Conservation (phyloP, 306 rosid species). For the Dicorynia guianensis region DNA sequence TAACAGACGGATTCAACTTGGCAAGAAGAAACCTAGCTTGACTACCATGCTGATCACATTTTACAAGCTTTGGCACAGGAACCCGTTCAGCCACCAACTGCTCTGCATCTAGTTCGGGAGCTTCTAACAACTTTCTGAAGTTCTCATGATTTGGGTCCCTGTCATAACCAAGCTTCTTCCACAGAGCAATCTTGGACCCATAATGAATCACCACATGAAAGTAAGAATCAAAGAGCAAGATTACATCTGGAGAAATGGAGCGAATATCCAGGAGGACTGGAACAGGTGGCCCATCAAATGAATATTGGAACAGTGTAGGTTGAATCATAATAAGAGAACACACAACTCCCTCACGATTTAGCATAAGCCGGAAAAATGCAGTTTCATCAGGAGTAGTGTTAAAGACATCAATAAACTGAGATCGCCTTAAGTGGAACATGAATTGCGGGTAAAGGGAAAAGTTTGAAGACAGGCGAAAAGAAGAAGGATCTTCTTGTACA, state of each 20-base stretch:
- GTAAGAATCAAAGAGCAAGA: slow-evolving; percentile 87
- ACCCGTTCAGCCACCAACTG: slow-evolving; percentile 69
- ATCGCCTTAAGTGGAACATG: slow-evolving; percentile 87
- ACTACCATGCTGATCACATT: slow-evolving; percentile 90
- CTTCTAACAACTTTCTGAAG: slow-evolving; percentile 82
- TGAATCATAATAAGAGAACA: slow-evolving; percentile 94
- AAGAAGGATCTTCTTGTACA: slow-evolving; percentile 80
- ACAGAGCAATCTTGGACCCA: slow-evolving; percentile 82
- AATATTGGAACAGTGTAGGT: slow-evolving; percentile 84
- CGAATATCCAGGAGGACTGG: slow-evolving; percentile 88
- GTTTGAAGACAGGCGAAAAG: slow-evolving; percentile 79
- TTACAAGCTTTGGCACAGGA: slow-evolving; percentile 78
- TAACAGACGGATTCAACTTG: slow-evolving; percentile 90
- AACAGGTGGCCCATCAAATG: slow-evolving; percentile 86
- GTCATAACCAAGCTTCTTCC: slow-evolving; percentile 89
- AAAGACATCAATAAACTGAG: slow-evolving; percentile 87
- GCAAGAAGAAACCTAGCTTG: slow-evolving; percentile 96
- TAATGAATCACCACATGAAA: slow-evolving; percentile 86
- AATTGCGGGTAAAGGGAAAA: slow-evolving; percentile 91
- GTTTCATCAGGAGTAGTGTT: slow-evolving; percentile 90
- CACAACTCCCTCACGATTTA: slow-evolving; percentile 85
- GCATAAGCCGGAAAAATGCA: slow-evolving; percentile 80
- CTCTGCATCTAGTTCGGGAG: slow-evolving; percentile 84
- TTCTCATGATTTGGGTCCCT: slow-evolving; percentile 82
- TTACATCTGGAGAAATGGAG: slow-evolving; percentile 77